These are phyloP conservation scores for Didymella sp. DNA, from an alignment of 2,329 filamentous ascomycete species.

Conservation along the genomic window DNA sequence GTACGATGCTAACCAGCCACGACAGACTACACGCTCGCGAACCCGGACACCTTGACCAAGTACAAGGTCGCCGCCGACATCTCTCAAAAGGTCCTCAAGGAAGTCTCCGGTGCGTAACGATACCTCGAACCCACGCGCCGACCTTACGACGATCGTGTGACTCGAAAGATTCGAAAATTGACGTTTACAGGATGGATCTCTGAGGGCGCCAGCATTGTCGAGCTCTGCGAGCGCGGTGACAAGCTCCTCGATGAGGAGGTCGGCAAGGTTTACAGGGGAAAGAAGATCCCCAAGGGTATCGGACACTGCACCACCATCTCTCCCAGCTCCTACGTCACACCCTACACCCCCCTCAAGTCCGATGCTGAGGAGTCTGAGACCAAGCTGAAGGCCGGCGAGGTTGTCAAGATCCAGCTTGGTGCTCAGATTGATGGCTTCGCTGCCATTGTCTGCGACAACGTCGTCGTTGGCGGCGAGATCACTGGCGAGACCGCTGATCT, in stretches of 20 bases:
- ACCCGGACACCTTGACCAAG: slow-evolving; percentile 96
- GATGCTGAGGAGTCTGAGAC: slow-evolving; percentile 83
- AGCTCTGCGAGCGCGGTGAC: slow-evolving; percentile 95
- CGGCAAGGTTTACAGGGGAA: slow-evolving; percentile 95
- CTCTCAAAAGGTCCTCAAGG: slow-evolving; percentile 92
- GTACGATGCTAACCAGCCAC: slow-evolving; percentile 36
- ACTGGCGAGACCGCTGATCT: slow-evolving; percentile 84
- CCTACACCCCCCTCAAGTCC: slow-evolving; percentile 89
- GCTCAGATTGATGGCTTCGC: slow-evolving; percentile 98
- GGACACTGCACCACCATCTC: slow-evolving; percentile 95
- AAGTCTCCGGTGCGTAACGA: slow-evolving; percentile 66
- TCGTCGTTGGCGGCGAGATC: slow-evolving; percentile 75
- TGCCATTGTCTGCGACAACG: slow-evolving; percentile 92
- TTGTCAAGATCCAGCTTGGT: slow-evolving; percentile 98
- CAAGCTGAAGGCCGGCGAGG: slow-evolving; percentile 82
- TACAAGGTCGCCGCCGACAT: slow-evolving; percentile 97
- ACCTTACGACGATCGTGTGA: slow-evolving; percentile 17
- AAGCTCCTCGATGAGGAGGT: slow-evolving; percentile 93
- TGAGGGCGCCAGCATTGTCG: slow-evolving; percentile 89
- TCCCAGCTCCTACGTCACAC: slow-evolving; percentile 91
- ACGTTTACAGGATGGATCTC: slow-evolving; percentile 67
- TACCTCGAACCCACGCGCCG: slow-evolving; percentile 13
- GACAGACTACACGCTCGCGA: slow-evolving; percentile 85
- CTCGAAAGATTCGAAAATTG: slow-evolving; percentile 30
- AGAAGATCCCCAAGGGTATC: slow-evolving; percentile 95